Evolutionary conservation across 768 basidiomycete species (phyloP).

Genomic region (Leccinum sublutescens): DNA sequence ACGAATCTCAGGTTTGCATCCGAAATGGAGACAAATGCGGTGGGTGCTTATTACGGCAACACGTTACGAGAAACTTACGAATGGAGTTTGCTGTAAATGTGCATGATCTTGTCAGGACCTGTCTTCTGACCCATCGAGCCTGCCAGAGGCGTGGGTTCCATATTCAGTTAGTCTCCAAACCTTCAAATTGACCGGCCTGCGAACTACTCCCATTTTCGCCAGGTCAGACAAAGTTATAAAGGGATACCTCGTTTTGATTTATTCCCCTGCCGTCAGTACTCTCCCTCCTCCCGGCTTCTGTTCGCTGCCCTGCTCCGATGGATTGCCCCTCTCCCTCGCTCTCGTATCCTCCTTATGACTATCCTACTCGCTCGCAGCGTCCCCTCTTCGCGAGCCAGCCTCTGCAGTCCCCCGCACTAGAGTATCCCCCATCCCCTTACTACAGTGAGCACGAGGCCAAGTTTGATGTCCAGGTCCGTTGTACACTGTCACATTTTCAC

Average conservation of each 20-base stretch:
- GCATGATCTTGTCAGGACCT: slow-evolving; percentile 25
- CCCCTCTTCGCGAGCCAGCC: not conserved
- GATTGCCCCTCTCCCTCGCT: slow-evolving; percentile 3
- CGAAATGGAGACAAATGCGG: slow-evolving; percentile 27
- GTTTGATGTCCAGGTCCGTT: slow-evolving; percentile 26
- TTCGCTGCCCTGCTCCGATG: slow-evolving; percentile 12
- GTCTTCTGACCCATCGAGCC: slow-evolving; percentile 31
- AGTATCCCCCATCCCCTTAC: slow-evolving; percentile 4
- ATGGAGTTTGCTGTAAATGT: slow-evolving; percentile 30
- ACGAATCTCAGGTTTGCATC: slow-evolving; percentile 23
- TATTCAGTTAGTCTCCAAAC: slow-evolving; percentile 22
- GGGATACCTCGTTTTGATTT: slow-evolving; percentile 9
- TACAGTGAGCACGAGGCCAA: slow-evolving; percentile 13
- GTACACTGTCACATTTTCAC: not conserved
- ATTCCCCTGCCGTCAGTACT: slow-evolving; percentile 24
- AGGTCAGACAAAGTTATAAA: slow-evolving; percentile 34
- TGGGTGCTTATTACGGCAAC: slow-evolving; percentile 30
- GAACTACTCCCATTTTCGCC: slow-evolving; percentile 19
- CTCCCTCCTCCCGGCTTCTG: slow-evolving; percentile 6
- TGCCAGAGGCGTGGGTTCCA: slow-evolving; percentile 33
- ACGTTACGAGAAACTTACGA: slow-evolving; percentile 27
- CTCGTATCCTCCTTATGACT: not conserved
- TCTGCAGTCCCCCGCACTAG: slow-evolving; percentile 2
- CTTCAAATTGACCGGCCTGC: slow-evolving; percentile 19
- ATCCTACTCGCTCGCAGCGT: not conserved